Percentiles rank a stretch among this genome's conserved stretches.
Conservation (phyloP, 768 basidiomycete species). For the Leccinum variicolor region DNA sequence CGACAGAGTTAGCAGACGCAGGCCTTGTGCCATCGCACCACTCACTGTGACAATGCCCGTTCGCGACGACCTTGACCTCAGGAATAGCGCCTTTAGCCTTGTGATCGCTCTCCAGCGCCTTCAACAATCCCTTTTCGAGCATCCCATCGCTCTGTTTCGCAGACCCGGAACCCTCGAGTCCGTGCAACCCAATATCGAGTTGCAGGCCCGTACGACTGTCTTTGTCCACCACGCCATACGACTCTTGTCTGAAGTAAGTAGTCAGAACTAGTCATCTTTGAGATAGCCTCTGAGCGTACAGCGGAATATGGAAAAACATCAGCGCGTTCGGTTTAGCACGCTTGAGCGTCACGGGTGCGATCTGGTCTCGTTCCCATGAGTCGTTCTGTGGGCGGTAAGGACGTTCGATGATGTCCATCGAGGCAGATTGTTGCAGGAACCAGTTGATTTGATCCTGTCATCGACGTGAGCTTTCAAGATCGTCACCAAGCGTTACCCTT, state of each 20-base stretch:
- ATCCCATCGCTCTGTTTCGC: conserved; percentile 77
- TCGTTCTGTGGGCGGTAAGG: conserved; percentile 81
- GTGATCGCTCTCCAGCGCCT: conserved; percentile 69
- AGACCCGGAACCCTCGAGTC: conserved; percentile 56
- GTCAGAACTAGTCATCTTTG: background rate
- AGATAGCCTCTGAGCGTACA: conserved; percentile 45
- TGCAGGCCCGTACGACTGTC: conserved; percentile 55
- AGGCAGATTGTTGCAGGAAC: conserved; percentile 82
- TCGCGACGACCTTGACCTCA: conserved; percentile 86
- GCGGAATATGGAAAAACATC: conserved; percentile 97
- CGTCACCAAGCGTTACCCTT: conserved; percentile 12
- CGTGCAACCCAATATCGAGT: conserved; percentile 68
- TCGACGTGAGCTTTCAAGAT: background rate
- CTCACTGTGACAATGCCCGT: conserved; percentile 88
- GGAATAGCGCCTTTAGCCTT: conserved; percentile 41
- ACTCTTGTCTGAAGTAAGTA: conserved; percentile 54
- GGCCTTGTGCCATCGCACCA: background rate
- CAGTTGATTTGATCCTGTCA: conserved; percentile 75
- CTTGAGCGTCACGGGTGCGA: conserved; percentile 48
- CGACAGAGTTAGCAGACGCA: conserved; percentile 12
- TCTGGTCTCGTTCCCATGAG: conserved; percentile 64
- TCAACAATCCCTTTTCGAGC: conserved; percentile 76
- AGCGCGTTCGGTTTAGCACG: conserved; percentile 93
- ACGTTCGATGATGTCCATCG: conserved; percentile 71
- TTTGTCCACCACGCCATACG: conserved; percentile 66